Conservation (phyloP, 2,329 filamentous ascomycete genomes). For the Endoconidiophora laricicola region DNA sequence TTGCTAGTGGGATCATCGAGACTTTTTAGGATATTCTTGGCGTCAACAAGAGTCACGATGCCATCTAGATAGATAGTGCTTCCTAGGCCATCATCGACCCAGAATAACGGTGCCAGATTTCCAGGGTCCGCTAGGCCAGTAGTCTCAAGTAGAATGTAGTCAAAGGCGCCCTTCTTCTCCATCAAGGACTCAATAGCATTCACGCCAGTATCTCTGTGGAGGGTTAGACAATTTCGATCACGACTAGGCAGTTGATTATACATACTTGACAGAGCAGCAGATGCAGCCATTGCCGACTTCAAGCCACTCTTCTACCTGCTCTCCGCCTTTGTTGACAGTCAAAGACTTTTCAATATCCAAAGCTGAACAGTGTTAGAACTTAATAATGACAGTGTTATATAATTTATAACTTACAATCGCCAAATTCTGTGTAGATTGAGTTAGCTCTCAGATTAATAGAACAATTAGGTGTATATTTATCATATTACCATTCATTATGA, state of each 20-base stretch:
- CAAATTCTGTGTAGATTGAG: conserved; percentile 43
- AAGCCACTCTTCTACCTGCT: conserved; percentile 84
- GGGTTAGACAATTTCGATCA: background rate
- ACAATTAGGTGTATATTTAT: background rate
- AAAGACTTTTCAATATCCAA: conserved; percentile 92
- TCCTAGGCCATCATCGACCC: conserved; percentile 89
- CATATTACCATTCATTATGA: conserved; percentile 69
- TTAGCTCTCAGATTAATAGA: background rate
- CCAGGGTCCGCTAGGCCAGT: conserved; percentile 90
- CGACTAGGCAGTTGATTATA: background rate
- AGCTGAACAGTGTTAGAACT: conserved; percentile 31
- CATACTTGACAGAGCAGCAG: conserved; percentile 87
- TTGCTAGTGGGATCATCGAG: conserved; percentile 55
- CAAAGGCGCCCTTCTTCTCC: conserved; percentile 83
- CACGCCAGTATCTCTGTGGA: conserved; percentile 64
- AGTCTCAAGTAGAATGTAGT: conserved; percentile 94
- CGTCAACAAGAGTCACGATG: conserved; percentile 89
- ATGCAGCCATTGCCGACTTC: conserved; percentile 94
- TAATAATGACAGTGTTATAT: background rate
- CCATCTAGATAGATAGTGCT: conserved; percentile 94
- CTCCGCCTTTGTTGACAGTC: conserved; percentile 69
- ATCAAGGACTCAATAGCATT: conserved; percentile 91
- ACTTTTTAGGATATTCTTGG: conserved; percentile 72
- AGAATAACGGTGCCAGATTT: conserved; percentile 89
- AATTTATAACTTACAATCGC: conserved; percentile 44